Evolutionary conservation across 805 yeast species (phyloP), one percentile per base, ranked within the genome.

Genomic region (Teunomyces stri): DNA sequence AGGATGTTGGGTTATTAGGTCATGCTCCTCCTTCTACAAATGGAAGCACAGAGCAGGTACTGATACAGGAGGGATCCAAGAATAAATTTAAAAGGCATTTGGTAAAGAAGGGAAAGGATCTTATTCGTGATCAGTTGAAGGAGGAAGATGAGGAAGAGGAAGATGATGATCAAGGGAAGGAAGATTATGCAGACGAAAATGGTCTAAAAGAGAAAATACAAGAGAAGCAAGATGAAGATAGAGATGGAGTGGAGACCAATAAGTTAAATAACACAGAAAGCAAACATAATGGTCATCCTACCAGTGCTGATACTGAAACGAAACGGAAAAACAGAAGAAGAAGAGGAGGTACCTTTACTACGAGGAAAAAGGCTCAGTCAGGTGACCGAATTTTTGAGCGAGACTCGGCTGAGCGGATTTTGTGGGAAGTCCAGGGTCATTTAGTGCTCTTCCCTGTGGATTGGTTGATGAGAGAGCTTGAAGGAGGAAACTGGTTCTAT

Each of bases 401-500:
- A 46, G 84, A 80, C 38, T 81, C 94, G 0, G 95, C 97, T 0
- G 90, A 84, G 53, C 73, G 83, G 49, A 70, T 90, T 30, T 69
- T 94, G 51, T 71, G 74, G 42, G 84, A 88, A 48, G 72, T 92
- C 15, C 87, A 84, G 44, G 99, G 99, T 1, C 87, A 94, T 60
- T 68, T 94, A 55, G 97, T 94, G 5, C 63, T 85, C n/a, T 92
- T 91, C 72, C 98, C 99, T 0, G 76, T 87, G 0, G 89, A 89
- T 51, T 94, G 99, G 99, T 75, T 94, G 37, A 72, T 79, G 56
- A 79, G 83, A 49, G 99, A 94, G 66, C 80, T 90, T 27, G 96
- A 91, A 48, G 81, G 88, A 5, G 92, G 89, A 9, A 94, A 95
- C 61, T 92, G 98, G 98, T 91, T 90, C 64, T 91, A 89, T 72